A percentile compares a stretch with the other conserved stretches of the same genome.
These are phyloP conservation scores for Fomitopsis pulvina DNA, from an alignment of 768 basidiomycete genomes.

Conservation along the genomic window DNA sequence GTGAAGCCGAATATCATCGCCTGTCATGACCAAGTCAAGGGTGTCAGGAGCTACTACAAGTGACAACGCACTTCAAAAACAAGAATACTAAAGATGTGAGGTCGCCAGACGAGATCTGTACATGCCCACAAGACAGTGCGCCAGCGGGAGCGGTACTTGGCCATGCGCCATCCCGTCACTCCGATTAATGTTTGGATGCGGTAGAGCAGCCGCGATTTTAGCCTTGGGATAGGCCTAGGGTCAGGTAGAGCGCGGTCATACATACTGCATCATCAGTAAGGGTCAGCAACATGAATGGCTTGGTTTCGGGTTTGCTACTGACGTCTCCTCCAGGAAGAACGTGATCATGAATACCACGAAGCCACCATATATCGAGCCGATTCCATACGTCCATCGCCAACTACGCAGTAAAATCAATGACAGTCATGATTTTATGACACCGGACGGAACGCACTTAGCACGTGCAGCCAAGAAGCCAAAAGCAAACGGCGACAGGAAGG, in stretches of 20 bases:
- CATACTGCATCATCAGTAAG: constrained; percentile 31
- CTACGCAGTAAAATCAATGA: too few relatives aligned
- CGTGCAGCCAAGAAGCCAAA: constrained; percentile 64
- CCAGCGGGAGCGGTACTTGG: constrained; percentile 52
- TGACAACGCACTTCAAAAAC: not conserved
- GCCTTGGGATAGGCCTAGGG: constrained; percentile 37
- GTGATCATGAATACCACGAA: constrained; percentile 50
- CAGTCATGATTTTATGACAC: not conserved
- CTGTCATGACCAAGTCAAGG: constrained; percentile 18
- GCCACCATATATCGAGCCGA: constrained; percentile 51
- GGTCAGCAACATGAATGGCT: not conserved
- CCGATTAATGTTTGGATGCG: constrained; percentile 58
- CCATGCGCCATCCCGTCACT: constrained; percentile 52
- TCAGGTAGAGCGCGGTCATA: constrained; percentile 50
- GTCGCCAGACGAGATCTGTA: too few relatives aligned
- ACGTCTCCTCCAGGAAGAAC: constrained; percentile 66
- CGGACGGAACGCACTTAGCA: constrained; percentile 25
- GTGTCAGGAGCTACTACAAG: not conserved
- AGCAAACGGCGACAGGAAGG: constrained; percentile 57
- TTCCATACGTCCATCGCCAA: constrained; percentile 65
- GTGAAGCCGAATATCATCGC: constrained; percentile 56
- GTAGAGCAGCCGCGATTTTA: constrained; percentile 37
- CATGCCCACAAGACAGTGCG: constrained; percentile 23
- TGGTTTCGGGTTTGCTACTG: constrained; percentile 20
- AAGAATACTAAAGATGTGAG: too few relatives aligned